A percentile compares a stretch with the other conserved stretches of the same genome.
phyloP scores from a whole-genome alignment of 257 asterid genomes.

The Solanum virginianum region DNA sequence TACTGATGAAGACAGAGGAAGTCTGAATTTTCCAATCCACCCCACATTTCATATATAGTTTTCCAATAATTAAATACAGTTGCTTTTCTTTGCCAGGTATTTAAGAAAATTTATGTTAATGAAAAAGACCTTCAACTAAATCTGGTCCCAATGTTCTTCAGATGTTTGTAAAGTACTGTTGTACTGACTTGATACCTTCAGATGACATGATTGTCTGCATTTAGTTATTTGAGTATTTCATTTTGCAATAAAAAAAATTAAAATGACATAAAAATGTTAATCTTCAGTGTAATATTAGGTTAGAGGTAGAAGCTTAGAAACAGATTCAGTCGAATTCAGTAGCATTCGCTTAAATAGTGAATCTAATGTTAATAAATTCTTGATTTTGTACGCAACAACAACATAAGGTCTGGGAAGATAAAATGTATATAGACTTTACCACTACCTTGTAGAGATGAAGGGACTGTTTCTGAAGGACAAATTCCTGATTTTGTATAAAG shows the following conservation, averaged over 20 bases:
- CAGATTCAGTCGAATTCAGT: background rate
- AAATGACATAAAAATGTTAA: no score
- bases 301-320: background rate
- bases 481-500: background rate
- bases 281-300: no score
- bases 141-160: background rate
- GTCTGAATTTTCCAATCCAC: background rate
- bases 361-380: background rate
- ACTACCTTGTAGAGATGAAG: no score
- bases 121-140: background rate
- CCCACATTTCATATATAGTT: background rate
- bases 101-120: background rate
- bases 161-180: background rate
- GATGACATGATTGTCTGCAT: background rate
- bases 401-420: no score
- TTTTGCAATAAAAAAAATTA: no score
- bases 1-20: background rate
- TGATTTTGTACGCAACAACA: no score
- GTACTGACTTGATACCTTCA: background rate
- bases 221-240: background rate
- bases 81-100: background rate
- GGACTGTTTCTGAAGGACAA: no score
- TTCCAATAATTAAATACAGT: background rate
- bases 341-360: fast-evolving
- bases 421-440: no score